Conservation (phyloP, 306 rosid genomes). For the Lupinus albus region DNA sequence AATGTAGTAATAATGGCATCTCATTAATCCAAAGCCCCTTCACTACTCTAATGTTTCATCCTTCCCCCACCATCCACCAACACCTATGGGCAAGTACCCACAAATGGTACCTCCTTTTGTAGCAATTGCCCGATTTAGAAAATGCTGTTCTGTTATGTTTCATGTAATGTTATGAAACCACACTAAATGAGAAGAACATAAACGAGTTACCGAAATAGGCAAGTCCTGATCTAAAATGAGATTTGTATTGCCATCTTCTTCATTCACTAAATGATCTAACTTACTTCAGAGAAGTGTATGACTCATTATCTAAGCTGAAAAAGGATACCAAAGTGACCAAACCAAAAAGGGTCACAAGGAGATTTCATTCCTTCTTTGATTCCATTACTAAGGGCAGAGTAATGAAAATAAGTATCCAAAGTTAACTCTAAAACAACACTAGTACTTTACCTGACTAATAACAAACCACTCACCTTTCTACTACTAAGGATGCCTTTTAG, state of each 20-base stretch:
- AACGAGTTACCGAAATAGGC: background rate
- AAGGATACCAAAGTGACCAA: background rate
- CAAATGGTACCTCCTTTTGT: constrained; percentile 40
- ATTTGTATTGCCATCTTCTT: no score
- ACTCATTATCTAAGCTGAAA: background rate
- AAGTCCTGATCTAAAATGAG: background rate
- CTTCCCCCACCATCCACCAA: constrained; percentile 17
- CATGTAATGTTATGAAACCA: constrained; percentile 19
- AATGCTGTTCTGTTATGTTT: constrained; percentile 31
- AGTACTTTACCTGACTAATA: background rate
- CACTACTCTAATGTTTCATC: background rate
- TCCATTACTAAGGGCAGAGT: background rate
- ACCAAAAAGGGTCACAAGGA: constrained; percentile 1
- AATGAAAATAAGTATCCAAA: constrained; percentile 11
- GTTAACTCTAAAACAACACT: background rate
- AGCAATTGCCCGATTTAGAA: constrained; percentile 40
- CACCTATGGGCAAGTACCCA: constrained; percentile 6
- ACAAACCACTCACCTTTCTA: background rate
- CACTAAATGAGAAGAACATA: background rate
- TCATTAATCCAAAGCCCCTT: background rate
- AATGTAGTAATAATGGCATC: constrained; percentile 30
- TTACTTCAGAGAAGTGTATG: background rate
- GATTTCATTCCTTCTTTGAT: constrained; percentile 5
- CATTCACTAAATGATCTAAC: no score
- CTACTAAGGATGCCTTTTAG: background rate